Base-by-base conservation (phyloP, 2,329 filamentous ascomycete species). In the Fusarium miscanthi region DNA sequence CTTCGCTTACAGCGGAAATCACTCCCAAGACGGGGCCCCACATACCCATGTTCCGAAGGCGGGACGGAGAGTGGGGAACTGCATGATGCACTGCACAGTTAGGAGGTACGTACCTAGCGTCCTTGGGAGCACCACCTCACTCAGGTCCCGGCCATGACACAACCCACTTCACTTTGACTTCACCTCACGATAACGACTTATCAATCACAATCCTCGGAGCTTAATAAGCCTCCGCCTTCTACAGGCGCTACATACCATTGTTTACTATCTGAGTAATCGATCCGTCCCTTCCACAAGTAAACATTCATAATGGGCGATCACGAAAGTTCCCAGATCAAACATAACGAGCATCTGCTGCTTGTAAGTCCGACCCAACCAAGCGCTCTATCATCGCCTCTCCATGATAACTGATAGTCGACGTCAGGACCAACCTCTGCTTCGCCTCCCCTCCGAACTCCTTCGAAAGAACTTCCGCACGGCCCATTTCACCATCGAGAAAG, bases 391-490 rank as follows among this genome's bases (percentile, higher is more conserved):
- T 38, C 38, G 58, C 51, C 38, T 56, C 52, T 49, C 59, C 33
- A 17, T 48, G 38, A 43, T 31, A 33, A 23, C 56, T 74, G 31
- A 74, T 37, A 57, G 16, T 27, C 73, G 95, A 38, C 37, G 46
- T n/a, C 46, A 78, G 94, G 96, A 99, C 80, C 95, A 98, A 88
- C 93, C 95, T 8, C 92, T 98, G 74, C 90, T 99, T 74, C 94
- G 95, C 38, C 90, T 98, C 27, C 96, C 96, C 23, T 92, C 95
- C 82, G 96, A 98, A 81, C 92, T 98, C 63, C 91, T 97, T 27
- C 92, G 94, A 62, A 95, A 96, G 81, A 98, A 97, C 84, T 97
- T 98, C 84, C 96, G 97, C 78, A 90, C 92, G 7, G 93, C 93
- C 46, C 93, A 94, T 80, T 91, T 92, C 78, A 86, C 89, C 72